Evolutionary conservation across 495 filamentous ascomycete genomes (phyloP), one percentile per base, ranked within the genome.

Genomic region (Usnea hakonensis): DNA sequence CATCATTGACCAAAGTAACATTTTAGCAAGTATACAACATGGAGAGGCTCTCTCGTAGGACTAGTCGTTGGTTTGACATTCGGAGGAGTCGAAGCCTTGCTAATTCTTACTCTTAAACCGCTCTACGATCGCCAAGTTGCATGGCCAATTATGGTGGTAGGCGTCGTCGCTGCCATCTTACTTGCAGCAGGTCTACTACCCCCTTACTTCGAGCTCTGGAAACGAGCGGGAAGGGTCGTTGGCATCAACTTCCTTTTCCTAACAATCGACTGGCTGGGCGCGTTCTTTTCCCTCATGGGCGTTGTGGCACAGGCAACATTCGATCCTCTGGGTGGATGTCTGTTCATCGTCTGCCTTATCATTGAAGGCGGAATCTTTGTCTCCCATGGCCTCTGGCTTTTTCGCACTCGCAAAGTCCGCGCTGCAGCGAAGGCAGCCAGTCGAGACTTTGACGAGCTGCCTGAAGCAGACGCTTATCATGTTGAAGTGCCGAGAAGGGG

Each of bases 131-230:
- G 78, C 13, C 79, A 78, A 0, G 66, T 79, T 2, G 74, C 72
- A 50, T 84, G 82, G 80, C 85, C 86, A 0, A 77, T 87, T 36
- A 67, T 82, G 2, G 68, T 85, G 2, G 75, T 90, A 40, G 85
- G 85, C 14, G 72, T 86, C n/a, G 67, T 83, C 52, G 84, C 84
- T 4, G 77, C 84, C 19, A 75, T 87, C 21, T 72, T 87, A 5
- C 74, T 87, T 10, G 80, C 75, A n/a, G 69, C 72, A 3, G 86
- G 88, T 9, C 71, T 91, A 10, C 57, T 91, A 3, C 86, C 88
- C 3, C 87, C 87, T 0, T 91, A 91, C 64, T 80, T 81, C 58
- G 88, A 91, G 69, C 71, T 90, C 7, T 87, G 81, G 79, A 90
- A 90, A 70, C 74, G 87, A 19, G 76, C 79, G 50, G 88, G 88